These are phyloP conservation scores for Penicilliopsis zonata DNA, from an alignment of 495 filamentous ascomycete species.

Conservation along the genomic window DNA sequence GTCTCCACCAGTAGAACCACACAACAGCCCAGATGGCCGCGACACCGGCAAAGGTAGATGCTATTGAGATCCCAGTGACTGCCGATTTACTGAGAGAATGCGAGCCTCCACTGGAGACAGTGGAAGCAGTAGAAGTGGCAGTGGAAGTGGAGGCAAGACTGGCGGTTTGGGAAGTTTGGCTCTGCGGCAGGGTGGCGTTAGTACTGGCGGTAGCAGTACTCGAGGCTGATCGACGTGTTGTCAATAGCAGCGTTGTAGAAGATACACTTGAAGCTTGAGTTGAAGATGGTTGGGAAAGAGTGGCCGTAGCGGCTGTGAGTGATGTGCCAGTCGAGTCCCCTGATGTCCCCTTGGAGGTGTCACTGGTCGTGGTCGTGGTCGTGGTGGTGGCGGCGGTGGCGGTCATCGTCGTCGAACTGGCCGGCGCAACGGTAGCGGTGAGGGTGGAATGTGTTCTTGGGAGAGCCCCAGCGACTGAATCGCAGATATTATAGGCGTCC, in stretches of 20 bases:
- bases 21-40: constrained; percentile 27
- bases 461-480: constrained; percentile 35
- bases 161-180: constrained; percentile 2
- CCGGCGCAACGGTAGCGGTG: constrained; percentile 41
- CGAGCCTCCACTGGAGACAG: constrained; percentile 2
- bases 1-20: constrained; percentile 23
- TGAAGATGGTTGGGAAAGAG: constrained; percentile 1
- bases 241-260: too few relatives aligned
- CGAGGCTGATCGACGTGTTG: too few relatives aligned
- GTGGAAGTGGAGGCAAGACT: constrained; percentile 6
- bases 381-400: constrained; percentile 41
- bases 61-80: constrained; percentile 31
- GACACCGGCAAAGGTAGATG: constrained; percentile 24
- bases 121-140: constrained; percentile 3
- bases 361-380: constrained; percentile 9
- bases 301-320: constrained; percentile 1
- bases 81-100: constrained; percentile 19
- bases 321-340: constrained; percentile 1
- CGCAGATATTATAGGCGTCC: constrained; percentile 47
- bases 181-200: background rate
- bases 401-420: constrained; percentile 15
- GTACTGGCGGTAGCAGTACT: constrained; percentile 3
- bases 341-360: constrained; percentile 3
- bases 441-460: constrained; percentile 48
- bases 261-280: background rate